These are phyloP conservation scores for Pichia gijzeniarum DNA, from an alignment of 805 yeast species.

Conservation along the genomic window DNA sequence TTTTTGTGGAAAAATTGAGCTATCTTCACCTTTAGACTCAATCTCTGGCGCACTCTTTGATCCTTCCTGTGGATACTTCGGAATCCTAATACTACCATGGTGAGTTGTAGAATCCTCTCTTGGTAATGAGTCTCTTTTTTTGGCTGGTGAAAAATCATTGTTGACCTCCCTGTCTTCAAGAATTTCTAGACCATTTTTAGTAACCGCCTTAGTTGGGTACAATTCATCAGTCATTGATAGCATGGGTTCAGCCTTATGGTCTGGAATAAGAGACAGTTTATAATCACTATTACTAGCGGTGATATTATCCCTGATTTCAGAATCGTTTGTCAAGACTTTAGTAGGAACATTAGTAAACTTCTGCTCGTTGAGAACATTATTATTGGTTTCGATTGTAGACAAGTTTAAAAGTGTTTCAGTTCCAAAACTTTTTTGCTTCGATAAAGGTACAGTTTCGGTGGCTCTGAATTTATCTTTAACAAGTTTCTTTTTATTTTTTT, in stretches of 20 bases:
- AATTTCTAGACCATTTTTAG: constrained; percentile 10
- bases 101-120: not conserved
- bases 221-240: not conserved
- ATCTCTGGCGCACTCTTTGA: not conserved
- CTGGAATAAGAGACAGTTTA: not conserved
- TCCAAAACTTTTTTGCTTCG: constrained; percentile 1
- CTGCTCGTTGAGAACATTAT: not conserved
- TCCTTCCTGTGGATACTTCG: not conserved
- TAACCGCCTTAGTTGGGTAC: constrained; percentile 24
- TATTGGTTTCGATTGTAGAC: not conserved
- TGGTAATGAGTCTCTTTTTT: not conserved
- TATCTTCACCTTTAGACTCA: not conserved
- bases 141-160: not conserved
- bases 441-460: not conserved
- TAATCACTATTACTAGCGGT: not conserved
- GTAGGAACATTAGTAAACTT: too few species aligned
- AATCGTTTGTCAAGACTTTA: too few species aligned
- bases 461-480: not conserved
- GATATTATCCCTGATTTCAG: not conserved
- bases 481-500: constrained; percentile 1
- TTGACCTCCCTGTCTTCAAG: constrained; percentile 4
- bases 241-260: not conserved
- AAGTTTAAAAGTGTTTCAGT: not conserved
- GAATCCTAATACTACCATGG: constrained; percentile 4
- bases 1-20: not conserved